These are phyloP conservation scores for Eragrostis curvula DNA, from an alignment of 176 grass and related monocot genomes.

Conservation along the genomic window DNA sequence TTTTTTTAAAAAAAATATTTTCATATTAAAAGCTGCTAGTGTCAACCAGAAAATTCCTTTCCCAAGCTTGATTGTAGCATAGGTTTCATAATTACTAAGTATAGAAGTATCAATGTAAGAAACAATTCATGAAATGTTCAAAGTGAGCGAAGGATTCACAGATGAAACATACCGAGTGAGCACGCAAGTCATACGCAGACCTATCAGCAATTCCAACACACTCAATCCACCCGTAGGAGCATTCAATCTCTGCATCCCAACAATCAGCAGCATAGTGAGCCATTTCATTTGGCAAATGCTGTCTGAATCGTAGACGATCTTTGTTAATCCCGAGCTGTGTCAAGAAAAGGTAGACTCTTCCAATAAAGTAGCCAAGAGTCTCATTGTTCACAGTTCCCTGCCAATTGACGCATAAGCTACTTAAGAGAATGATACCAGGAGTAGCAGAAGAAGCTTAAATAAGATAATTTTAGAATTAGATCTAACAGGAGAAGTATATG, in stretches of 20 bases:
- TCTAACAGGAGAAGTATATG: constrained; percentile 15
- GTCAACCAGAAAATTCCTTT: neutral
- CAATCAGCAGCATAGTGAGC: constrained; percentile 98
- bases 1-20: too few relatives aligned
- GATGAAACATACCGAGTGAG: constrained; percentile 70
- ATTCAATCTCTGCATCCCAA: constrained; percentile 99
- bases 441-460: constrained; percentile 16
- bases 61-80: neutral
- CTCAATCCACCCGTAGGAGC: constrained; percentile 97
- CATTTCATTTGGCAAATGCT: constrained; percentile 97
- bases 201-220: constrained; percentile 99
- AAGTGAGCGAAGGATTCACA: neutral
- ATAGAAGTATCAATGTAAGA: neutral
- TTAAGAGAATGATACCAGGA: constrained; percentile 6
- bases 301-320: constrained; percentile 82
- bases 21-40: neutral
- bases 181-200: constrained; percentile 83
- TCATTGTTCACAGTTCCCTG: constrained; percentile 93
- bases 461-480: constrained; percentile 15
- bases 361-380: constrained; percentile 94
- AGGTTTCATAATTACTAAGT: constrained; percentile 2
- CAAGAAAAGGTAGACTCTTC: constrained; percentile 91
- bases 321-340: constrained; percentile 88
- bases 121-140: neutral
- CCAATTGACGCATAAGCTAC: constrained; percentile 6